phyloP scores from a whole-genome alignment of 176 grass and related monocot genomes.

The Cenchrus fungigraminus region DNA sequence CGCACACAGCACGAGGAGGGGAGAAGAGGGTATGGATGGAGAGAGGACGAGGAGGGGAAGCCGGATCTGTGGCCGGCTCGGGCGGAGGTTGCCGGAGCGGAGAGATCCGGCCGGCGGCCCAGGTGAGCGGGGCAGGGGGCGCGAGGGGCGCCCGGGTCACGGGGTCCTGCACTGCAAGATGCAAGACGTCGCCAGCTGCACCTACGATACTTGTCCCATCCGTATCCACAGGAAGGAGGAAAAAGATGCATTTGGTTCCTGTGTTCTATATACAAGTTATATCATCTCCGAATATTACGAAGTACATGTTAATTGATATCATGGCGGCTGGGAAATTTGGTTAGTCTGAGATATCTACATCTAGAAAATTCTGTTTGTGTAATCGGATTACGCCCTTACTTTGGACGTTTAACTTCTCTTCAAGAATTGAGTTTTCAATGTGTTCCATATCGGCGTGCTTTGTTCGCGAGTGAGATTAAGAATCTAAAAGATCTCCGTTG shows the following conservation, averaged over 20 bases:
- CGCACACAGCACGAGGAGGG: too few relatives aligned
- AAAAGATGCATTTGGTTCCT: slow-evolving; percentile 25
- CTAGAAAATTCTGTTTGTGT: not conserved
- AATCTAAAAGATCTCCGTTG: slow-evolving; percentile 30
- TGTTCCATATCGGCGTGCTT: not conserved
- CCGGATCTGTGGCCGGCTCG: too few relatives aligned
- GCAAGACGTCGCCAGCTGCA: too few relatives aligned
- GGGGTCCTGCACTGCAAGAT: too few relatives aligned
- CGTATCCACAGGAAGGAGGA: not conserved
- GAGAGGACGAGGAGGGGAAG: too few relatives aligned
- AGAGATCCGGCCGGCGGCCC: too few relatives aligned
- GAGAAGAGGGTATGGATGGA: too few relatives aligned
- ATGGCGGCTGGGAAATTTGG: slow-evolving; percentile 31
- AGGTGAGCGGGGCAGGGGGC: too few relatives aligned
- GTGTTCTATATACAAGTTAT: slow-evolving; percentile 35
- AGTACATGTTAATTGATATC: not conserved
- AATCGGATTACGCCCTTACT: not conserved
- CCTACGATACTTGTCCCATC: slow-evolving; percentile 40
- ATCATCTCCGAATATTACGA: slow-evolving; percentile 31
- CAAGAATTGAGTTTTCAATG: not conserved
- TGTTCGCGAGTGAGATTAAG: not conserved
- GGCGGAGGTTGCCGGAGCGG: too few relatives aligned
- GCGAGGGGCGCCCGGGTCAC: too few relatives aligned
- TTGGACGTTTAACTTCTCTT: slow-evolving; percentile 28
- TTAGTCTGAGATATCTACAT: slow-evolving; percentile 40